Base-by-base conservation (phyloP, 306 rosid species). In the Ceratonia siliqua region DNA sequence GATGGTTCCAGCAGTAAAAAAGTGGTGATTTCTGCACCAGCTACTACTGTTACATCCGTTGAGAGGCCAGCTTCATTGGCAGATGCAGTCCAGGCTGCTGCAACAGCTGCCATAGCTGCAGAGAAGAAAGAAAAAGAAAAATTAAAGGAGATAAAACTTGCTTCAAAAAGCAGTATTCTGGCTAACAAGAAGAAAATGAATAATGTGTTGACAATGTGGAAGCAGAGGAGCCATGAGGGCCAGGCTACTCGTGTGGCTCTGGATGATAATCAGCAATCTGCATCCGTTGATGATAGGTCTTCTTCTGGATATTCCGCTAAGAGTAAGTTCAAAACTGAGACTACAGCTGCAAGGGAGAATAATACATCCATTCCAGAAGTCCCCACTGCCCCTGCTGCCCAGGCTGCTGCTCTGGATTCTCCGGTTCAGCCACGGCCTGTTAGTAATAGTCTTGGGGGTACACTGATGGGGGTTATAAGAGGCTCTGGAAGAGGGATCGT, bases 111-210 rank as follows among this genome's bases (percentile, higher is more conserved):
- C 42, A 84, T 88, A 78, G 97, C 98, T 79, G 97, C 98, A 14
- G 98, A 94, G 85, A 94, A 88, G 89, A 91, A 84, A 80, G 98
- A 94, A 76, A 94, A 88, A 66, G 98, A 94, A 80, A 94, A 71
- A 85, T 66, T 77, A 25, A 94, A 92, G 84, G 98, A 94, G 87
- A 91, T 94, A 55, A 94, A 94, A 75, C 89, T 94, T 65, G 97
- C 98, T 74, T 94, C 95, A 66, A 94, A 90, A 77, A 94, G 90
- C 85, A 94, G 97, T 82, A 88, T 94, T 87, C 80, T 94, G 73
- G 97, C 98, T 72, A 94, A 83, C 77, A 94, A 94, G 86, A 92
- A 92, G 86, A 94, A 94, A 82, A 94, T 94, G 95, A 94, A 80
- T 83, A 94, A 91, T 83, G 98, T 94, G 17, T 83, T 94, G 84